These are phyloP conservation scores for Venturia effusa DNA, from an alignment of 2,329 filamentous ascomycete species.

Conservation along the genomic window DNA sequence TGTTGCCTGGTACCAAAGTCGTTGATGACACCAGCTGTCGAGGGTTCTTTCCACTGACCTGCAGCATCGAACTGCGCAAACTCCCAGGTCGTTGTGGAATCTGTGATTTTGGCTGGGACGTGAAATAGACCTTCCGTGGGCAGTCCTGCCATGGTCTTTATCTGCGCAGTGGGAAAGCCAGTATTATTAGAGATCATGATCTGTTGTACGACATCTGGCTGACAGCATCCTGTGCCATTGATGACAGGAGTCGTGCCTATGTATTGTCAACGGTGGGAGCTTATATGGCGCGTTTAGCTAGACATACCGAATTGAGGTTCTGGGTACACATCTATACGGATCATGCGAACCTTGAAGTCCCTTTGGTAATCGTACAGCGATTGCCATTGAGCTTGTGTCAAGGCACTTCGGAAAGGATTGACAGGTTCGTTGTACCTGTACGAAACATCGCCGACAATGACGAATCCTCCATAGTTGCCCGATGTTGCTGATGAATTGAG, in stretches of 20 bases:
- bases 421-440: conserved; percentile 35
- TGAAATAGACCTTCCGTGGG: conserved; percentile 45
- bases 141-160: conserved; percentile 39
- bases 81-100: conserved; percentile 42
- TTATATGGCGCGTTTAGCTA: neutral
- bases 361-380: conserved; percentile 47
- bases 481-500: conserved; percentile 38
- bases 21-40: conserved; percentile 48
- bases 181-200: conserved; percentile 44
- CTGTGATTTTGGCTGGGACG: conserved; percentile 45
- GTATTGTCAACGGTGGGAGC: neutral
- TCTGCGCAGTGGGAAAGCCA: conserved; percentile 43
- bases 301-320: conserved; percentile 35
- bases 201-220: conserved; percentile 37
- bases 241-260: conserved; percentile 18
- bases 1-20: conserved; percentile 46
- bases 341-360: conserved; percentile 48
- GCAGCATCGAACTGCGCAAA: conserved; percentile 43
- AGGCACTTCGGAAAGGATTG: conserved; percentile 38
- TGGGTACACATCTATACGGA: conserved; percentile 48
- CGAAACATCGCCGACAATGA: conserved; percentile 42
- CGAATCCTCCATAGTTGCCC: conserved; percentile 50
- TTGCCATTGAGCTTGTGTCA: conserved; percentile 47
- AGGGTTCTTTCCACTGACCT: conserved; percentile 30
- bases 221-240: conserved; percentile 37